Base-by-base conservation (phyloP, 2,329 filamentous ascomycete species). In the Xylariaceae sp. region DNA sequence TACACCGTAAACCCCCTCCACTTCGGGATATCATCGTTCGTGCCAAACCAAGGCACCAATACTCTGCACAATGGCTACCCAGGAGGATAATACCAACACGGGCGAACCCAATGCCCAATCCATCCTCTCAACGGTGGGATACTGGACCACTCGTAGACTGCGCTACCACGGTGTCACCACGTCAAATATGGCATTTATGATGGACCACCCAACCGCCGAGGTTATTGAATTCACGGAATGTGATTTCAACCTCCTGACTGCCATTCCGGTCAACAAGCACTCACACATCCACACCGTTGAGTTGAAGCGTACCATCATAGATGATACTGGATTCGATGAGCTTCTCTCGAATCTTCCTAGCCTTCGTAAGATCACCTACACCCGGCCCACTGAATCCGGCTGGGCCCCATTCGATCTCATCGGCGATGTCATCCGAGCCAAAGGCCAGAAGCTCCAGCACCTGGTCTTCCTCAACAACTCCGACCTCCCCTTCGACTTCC, bases 381-480 rank as follows among this genome's bases (percentile, higher is more conserved):
- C 2, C n/a, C 59, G 54, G 10, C 48, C 54, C 0, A 1, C 2
- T 1, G 48, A 53, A 1, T 51, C 53, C 0, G 1, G 2, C 2
- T 45, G 53, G 13, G 17, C 23, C 6, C 0, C 34, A 3, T 55
- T 59, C 17, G 48, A 53, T 17, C 2, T n/a, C 4, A 13, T 57
- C 10, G 59, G 56, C 9, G 1, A n/a, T 1, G 56, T 15, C 13
- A n/a, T 63, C 15, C 1, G 5, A 9, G 0, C n/a, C 1, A 2
- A 37, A 13, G 61, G 59, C 1, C 8, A 23, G n/a, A 1, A 17
- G 2, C 51, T 63, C 17, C 56, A 63, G 37, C 9, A 55, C 10
- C 51, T 61, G 0, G n/a, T 3, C 0, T 23, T 63, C 5, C 5
- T 10, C 5, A 57, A 61, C 30, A 53, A 63, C 0, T 5, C 7